Percentiles rank a stretch among this genome's conserved stretches.
These are phyloP conservation scores for Colletotrichum plurivorum DNA, from an alignment of 2,329 filamentous ascomycete species.

Conservation along the genomic window DNA sequence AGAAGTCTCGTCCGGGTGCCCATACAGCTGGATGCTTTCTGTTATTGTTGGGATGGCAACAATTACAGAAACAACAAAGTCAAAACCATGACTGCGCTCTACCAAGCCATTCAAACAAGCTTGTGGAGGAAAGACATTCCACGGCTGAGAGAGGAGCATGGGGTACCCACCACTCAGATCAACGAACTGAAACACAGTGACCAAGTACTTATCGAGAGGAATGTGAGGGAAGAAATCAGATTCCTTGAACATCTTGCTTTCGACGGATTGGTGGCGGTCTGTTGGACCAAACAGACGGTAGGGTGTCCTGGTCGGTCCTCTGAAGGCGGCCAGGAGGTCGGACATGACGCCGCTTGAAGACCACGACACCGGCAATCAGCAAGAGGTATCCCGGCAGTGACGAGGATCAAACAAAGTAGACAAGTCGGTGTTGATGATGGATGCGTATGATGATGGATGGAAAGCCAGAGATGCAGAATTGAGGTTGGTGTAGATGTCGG, in stretches of 20 bases:
- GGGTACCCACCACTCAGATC: background rate
- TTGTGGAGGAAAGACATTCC: conserved; percentile 25
- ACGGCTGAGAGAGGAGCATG: background rate
- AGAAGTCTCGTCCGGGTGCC: conserved; percentile 15
- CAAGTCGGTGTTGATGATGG: no score
- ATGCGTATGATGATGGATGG: no score
- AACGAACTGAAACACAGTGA: background rate
- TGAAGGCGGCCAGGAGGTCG: no score
- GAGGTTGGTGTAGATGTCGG: no score
- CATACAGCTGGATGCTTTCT: conserved; percentile 28
- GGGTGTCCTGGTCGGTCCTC: no score
- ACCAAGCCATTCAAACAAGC: conserved; percentile 13
- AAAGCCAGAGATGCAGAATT: no score
- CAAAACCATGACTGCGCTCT: conserved; percentile 27
- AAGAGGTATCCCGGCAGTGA: no score
- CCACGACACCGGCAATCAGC: no score
- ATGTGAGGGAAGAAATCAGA: background rate
- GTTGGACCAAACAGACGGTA: no score
- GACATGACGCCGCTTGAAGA: no score
- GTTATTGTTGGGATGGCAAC: conserved; percentile 11
- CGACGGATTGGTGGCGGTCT: background rate
- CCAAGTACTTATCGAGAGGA: background rate
- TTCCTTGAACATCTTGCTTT: conserved; percentile 7
- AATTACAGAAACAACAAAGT: background rate
- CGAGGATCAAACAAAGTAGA: no score